Conservation (phyloP, 2,329 filamentous ascomycete species). For the Cladophialophora immunda region DNA sequence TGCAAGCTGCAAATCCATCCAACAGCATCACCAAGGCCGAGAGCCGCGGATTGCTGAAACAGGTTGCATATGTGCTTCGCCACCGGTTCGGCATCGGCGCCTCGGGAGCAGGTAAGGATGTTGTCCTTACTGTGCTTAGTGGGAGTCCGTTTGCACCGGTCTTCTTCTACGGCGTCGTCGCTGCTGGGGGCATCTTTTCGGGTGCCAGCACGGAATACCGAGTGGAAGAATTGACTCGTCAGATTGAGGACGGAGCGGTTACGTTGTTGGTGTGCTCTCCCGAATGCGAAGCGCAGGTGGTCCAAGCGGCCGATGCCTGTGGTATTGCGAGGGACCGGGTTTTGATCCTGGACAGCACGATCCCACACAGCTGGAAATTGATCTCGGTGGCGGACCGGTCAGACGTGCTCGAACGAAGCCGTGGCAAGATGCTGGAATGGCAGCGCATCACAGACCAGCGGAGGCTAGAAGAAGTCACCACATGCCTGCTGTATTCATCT, state of each 20-base stretch:
- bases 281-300: background rate
- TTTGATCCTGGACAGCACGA: background rate
- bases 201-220: background rate
- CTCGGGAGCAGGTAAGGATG: background rate
- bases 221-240: background rate
- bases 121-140: background rate
- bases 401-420: background rate
- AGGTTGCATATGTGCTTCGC: background rate
- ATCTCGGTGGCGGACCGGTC: slow-evolving; percentile 1
- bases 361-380: background rate
- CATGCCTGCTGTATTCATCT: background rate
- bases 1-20: background rate
- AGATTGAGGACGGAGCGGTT: background rate
- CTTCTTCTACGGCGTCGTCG: background rate
- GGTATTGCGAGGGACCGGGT: background rate
- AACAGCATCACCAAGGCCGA: slow-evolving; percentile 4
- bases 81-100: background rate
- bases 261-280: background rate
- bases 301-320: background rate
- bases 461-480: background rate
- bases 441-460: background rate
- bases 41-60: background rate
- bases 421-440: background rate
- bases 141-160: background rate
- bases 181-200: background rate